Conservation (phyloP, 306 rosid genomes). For the Comarum palustre region DNA sequence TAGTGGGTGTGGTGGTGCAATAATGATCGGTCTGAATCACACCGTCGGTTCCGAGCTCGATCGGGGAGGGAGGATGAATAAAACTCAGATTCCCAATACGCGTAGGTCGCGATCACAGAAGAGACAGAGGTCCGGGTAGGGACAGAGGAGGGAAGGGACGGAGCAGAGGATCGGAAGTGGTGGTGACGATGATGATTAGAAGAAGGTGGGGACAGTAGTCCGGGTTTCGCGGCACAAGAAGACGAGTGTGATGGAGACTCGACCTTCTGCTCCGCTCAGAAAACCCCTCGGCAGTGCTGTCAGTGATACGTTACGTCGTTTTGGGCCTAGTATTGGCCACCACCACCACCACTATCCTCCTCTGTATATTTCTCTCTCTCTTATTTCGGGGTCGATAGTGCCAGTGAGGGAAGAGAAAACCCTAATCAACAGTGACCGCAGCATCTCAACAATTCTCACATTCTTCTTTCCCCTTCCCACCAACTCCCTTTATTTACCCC, state of each 20-base stretch:
- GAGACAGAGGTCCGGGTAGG: background rate
- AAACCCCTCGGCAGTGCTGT: background rate
- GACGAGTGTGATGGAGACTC: conserved; percentile 45
- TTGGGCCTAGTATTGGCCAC: background rate
- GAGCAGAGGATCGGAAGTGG: background rate
- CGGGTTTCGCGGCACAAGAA: conserved; percentile 50
- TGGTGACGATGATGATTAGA: background rate
- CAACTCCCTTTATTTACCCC: background rate
- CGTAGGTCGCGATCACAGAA: conserved; percentile 2
- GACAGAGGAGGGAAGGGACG: background rate
- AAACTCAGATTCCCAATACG: background rate
- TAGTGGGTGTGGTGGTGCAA: background rate
- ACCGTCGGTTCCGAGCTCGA: conserved; percentile 5
- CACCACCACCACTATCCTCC: too few relatives aligned
- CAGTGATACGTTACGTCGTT: conserved; percentile 50
- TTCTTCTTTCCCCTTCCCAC: background rate
- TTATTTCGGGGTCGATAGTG: background rate
- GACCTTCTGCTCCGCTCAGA: conserved; percentile 29
- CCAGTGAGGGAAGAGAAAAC: background rate
- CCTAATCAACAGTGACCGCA: background rate
- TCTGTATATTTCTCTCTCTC: background rate
- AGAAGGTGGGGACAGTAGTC: conserved; percentile 29
- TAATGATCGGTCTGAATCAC: background rate
- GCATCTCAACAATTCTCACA: background rate
- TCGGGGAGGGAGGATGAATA: background rate